phyloP scores from a whole-genome alignment of 179 eudicot species.

The Spergularia azorica region DNA sequence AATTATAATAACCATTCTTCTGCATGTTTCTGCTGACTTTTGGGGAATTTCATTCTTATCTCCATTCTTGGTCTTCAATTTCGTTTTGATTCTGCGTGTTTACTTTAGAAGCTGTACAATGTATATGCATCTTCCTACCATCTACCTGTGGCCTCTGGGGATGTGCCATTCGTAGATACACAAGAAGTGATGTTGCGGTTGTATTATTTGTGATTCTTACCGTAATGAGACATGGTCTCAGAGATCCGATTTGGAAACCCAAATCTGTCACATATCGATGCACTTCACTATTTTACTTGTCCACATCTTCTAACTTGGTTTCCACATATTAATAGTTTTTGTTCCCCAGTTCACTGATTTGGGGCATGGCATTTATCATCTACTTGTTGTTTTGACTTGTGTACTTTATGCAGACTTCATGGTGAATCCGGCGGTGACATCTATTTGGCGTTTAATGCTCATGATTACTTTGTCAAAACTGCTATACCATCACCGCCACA shows the following conservation, averaged over 20 bases:
- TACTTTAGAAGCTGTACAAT: not conserved
- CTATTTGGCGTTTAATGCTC: slow-evolving; percentile 92
- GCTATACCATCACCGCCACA: slow-evolving; percentile 76
- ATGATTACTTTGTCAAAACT: slow-evolving; percentile 69
- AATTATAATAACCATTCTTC: not conserved
- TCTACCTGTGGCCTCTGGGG: no score
- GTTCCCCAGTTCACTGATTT: not conserved
- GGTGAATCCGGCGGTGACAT: slow-evolving; percentile 59
- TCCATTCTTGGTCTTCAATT: not conserved
- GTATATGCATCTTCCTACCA: not conserved
- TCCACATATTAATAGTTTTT: not conserved
- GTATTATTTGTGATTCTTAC: not conserved
- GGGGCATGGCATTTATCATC: not conserved
- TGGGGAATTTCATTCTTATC: not conserved
- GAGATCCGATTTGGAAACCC: not conserved
- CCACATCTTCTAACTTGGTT: not conserved
- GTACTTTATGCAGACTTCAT: slow-evolving; percentile 58
- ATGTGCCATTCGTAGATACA: not conserved
- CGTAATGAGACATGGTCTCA: not conserved
- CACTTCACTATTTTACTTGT: not conserved
- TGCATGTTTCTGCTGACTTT: not conserved
- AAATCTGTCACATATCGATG: not conserved
- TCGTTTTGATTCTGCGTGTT: not conserved
- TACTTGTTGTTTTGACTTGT: not conserved
- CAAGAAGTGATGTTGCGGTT: not conserved